A percentile compares a stretch with the other conserved stretches of the same genome.
These are phyloP conservation scores for Silene latifolia DNA, from an alignment of 148 eudicot genomes.

Conservation along the genomic window DNA sequence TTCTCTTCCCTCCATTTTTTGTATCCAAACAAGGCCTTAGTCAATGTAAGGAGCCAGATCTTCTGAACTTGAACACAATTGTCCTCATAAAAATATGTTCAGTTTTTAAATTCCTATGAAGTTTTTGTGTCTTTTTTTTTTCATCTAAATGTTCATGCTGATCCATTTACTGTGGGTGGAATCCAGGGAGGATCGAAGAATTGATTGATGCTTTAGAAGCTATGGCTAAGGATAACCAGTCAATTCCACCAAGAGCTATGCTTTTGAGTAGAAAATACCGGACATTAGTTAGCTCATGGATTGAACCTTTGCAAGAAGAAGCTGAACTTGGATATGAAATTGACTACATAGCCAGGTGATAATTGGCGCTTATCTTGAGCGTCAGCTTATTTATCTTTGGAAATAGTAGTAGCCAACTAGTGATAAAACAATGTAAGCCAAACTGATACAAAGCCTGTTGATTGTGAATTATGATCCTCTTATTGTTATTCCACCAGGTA, in stretches of 20 bases:
- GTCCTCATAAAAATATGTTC: background rate
- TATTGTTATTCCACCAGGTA: conserved; percentile 45
- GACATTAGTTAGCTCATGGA: conserved; percentile 94
- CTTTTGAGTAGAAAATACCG: conserved; percentile 86
- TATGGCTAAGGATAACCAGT: conserved; percentile 80
- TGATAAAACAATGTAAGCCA: background rate
- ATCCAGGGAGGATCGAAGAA: conserved; percentile 83
- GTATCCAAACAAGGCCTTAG: too few relatives aligned
- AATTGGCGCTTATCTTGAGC: conserved; percentile 9
- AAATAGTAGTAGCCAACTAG: background rate
- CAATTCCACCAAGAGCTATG: conserved; percentile 94
- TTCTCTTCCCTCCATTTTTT: too few relatives aligned
- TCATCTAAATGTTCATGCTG: background rate
- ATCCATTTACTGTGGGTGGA: conserved; percentile 7
- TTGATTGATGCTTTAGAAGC: conserved; percentile 85
- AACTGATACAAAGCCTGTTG: background rate
- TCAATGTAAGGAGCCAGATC: background rate
- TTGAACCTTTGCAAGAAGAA: conserved; percentile 97
- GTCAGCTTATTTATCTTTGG: background rate
- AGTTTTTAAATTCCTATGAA: background rate
- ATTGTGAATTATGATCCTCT: background rate
- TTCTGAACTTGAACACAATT: background rate
- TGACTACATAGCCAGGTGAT: conserved; percentile 87
- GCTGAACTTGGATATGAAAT: conserved; percentile 95
- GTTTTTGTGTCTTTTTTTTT: background rate